Conservation (phyloP, 2,329 filamentous ascomycete genomes). For the Coniochaeta sp. region DNA sequence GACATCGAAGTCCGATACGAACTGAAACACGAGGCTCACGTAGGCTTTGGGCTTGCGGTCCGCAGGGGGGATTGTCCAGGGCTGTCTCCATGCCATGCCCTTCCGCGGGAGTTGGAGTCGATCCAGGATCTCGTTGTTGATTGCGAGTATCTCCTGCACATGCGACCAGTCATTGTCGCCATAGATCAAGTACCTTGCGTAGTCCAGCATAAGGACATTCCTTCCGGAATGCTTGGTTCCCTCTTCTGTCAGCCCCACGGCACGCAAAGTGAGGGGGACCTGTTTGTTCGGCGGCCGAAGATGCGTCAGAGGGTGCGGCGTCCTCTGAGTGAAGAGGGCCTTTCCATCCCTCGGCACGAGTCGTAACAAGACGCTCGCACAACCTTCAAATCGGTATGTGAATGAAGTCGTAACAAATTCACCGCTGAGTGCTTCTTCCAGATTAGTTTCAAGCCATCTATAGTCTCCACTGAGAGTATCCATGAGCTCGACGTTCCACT, state of each 20-base stretch:
- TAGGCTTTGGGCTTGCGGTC: slow-evolving; percentile 13
- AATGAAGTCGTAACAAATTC: slow-evolving; percentile 4
- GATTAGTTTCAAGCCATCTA: slow-evolving; percentile 6
- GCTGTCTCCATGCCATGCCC: slow-evolving; percentile 17
- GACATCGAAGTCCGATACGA: slow-evolving; percentile 13
- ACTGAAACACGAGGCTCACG: slow-evolving; percentile 16
- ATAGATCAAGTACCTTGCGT: slow-evolving; percentile 17
- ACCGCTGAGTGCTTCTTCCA: background rate
- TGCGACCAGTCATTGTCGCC: background rate
- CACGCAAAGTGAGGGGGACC: slow-evolving; percentile 3
- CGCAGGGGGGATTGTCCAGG: slow-evolving; percentile 14
- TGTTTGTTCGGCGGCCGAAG: too few relatives aligned
- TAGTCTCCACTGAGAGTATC: slow-evolving; percentile 19
- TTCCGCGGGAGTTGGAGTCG: slow-evolving; percentile 17
- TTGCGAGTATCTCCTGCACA: slow-evolving; percentile 16
- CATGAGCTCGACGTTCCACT: slow-evolving; percentile 17
- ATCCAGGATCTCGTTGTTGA: slow-evolving; percentile 20
- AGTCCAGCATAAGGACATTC: slow-evolving; percentile 23
- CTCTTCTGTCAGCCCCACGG: slow-evolving; percentile 7
- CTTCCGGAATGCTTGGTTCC: slow-evolving; percentile 12
- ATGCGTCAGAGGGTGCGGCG: background rate
- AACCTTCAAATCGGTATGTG: slow-evolving; percentile 19
- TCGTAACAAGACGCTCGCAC: slow-evolving; percentile 18
- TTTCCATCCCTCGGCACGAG: slow-evolving; percentile 4
- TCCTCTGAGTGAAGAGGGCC: background rate